These are phyloP conservation scores for Raddia guianensis DNA, from an alignment of 176 grass and related monocot species.

Conservation along the genomic window DNA sequence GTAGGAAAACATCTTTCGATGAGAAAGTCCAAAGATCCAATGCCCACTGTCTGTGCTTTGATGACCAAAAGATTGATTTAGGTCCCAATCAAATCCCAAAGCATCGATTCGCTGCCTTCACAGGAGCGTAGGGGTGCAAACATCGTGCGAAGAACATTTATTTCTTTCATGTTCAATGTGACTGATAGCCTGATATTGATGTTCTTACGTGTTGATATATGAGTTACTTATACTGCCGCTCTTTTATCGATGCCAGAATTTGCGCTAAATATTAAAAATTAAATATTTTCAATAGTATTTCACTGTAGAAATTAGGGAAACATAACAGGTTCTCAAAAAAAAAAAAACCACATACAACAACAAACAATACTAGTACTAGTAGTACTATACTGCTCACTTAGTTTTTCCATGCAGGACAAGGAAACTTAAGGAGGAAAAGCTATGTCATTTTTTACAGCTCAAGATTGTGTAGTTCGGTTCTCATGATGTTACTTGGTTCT, in stretches of 20 bases:
- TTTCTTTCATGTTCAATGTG: conserved; percentile 39
- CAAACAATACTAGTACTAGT: not conserved
- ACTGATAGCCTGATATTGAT: conserved; percentile 2
- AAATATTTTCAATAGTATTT: not conserved
- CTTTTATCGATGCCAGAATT: not conserved
- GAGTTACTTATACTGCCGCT: not conserved
- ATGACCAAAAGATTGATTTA: conserved; percentile 35
- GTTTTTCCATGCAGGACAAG: not conserved
- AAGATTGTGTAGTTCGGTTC: conserved; percentile 24
- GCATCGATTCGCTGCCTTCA: conserved; percentile 50
- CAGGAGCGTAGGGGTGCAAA: conserved; percentile 27
- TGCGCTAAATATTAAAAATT: not conserved
- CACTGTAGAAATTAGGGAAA: not conserved
- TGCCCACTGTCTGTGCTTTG: conserved; percentile 60
- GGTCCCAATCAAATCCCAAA: conserved; percentile 54
- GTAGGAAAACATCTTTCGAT: conserved; percentile 10
- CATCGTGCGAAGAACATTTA: conserved; percentile 14
- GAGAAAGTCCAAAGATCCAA: conserved; percentile 45
- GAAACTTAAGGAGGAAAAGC: not conserved
- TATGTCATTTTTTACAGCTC: not conserved
- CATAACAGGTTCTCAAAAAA: not conserved
- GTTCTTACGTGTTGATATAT: conserved; percentile 3
- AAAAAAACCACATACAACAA: conserved; percentile 26
- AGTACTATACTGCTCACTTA: not conserved
- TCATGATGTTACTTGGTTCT: conserved; percentile 55